Evolutionary conservation across 345 rosid species (phyloP), one percentile per base, ranked within the genome.

Genomic region (Linum tenue): DNA sequence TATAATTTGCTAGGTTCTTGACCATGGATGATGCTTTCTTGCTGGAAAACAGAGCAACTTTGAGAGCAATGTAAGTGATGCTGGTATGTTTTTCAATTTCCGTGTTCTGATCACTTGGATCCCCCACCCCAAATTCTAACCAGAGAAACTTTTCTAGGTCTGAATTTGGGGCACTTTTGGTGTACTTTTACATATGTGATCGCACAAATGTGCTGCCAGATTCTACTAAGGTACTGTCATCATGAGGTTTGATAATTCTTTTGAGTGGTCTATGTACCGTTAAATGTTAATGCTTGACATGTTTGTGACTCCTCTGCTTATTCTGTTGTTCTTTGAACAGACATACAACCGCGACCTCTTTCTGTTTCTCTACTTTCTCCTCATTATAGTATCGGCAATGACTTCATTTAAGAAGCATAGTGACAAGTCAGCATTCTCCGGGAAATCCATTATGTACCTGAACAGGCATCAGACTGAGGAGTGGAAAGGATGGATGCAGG

Each of bases 401-500:
- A 83, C 99, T 67, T 94, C 96, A 63, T 67, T 90, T 82, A 90
- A 73, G 84, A 90, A 84, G 75, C 96, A 87, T 66, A 75, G 48
- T 72, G 92, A 94, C 73, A 86, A 84, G 75, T 90, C 97, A 10
- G 76, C 86, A n/a, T 82, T 87, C 64, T 78, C 85, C 69, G 96
- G 97, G 69, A 90, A 88, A 72, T 57, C 95, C 63, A 83, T 83
- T 60, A 88, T 80, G 16, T 94, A 88, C 82, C 97, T 94, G 69
- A 88, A 85, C 73, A 83, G 94, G 63, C 91, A 90, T 81, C 96
- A 92, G 71, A 92, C 98, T 14, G 97, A 90, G 72, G 97, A 94
- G 76, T 94, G 99, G 99, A 94, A 85, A 82, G 97, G 97, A 74
- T 94, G 97, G 96, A 94, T 94, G 99, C 97, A 94, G 99, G 99